These are phyloP conservation scores for Aureobasidium sp. DNA, from an alignment of 2,329 filamentous ascomycete genomes.

Conservation along the genomic window DNA sequence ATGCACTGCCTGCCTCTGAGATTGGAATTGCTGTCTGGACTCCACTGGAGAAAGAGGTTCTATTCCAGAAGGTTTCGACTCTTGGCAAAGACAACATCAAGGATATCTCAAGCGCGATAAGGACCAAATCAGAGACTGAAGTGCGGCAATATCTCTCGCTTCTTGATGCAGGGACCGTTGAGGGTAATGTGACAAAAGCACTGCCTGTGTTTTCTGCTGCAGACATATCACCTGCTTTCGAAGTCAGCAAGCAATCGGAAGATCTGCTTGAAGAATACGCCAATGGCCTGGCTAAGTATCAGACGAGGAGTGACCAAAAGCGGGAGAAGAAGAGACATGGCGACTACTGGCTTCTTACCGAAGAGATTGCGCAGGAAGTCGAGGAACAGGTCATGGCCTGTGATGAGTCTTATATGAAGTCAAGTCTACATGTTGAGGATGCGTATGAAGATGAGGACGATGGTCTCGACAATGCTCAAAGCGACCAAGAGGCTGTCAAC, in stretches of 20 bases:
- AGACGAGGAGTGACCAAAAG: conserved; percentile 55
- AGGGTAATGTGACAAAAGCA: conserved; percentile 28
- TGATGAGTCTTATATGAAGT: not conserved
- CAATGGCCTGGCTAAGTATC: conserved; percentile 54
- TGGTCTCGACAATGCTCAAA: not conserved
- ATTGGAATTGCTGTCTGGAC: conserved; percentile 67
- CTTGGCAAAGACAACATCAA: conserved; percentile 55
- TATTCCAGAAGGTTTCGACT: conserved; percentile 59
- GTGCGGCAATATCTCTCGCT: conserved; percentile 60
- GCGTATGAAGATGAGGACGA: not conserved
- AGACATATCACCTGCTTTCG: conserved; percentile 63
- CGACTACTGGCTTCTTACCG: conserved; percentile 56
- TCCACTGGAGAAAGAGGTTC: conserved; percentile 56
- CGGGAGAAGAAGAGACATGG: conserved; percentile 55
- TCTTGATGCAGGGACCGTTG: conserved; percentile 45
- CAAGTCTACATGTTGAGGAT: not conserved
- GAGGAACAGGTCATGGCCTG: conserved; percentile 17
- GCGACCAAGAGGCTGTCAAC: not conserved
- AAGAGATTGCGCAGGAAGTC: conserved; percentile 29
- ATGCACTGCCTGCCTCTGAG: conserved; percentile 41
- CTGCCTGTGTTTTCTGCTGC: conserved; percentile 36
- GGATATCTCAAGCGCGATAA: conserved; percentile 55
- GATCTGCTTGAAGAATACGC: conserved; percentile 59
- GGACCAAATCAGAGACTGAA: conserved; percentile 66
- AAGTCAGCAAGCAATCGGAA: conserved; percentile 61